Evolutionary conservation across 2,329 filamentous ascomycete genomes (phyloP).

Genomic region (Trichoderma koningiopsis): DNA sequence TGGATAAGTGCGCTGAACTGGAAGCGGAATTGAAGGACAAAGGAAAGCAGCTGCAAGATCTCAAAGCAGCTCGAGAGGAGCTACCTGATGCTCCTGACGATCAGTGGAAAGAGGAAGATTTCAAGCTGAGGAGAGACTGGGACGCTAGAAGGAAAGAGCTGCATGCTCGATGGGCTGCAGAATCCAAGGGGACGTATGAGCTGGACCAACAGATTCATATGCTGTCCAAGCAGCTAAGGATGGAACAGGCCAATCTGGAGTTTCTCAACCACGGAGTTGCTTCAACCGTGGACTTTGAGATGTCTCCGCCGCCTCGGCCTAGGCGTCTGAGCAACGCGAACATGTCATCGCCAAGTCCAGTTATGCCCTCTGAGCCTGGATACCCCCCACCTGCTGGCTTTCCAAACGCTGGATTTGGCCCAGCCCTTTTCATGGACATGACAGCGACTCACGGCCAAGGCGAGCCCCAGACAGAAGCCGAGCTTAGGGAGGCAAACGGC

Average conservation of each 20-base stretch:
- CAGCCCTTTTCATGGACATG: slow-evolving; percentile 55
- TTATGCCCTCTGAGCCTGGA: slow-evolving; percentile 45
- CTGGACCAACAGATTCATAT: slow-evolving; percentile 51
- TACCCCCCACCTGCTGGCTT: slow-evolving; percentile 58
- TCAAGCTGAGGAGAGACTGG: slow-evolving; percentile 58
- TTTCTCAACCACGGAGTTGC: slow-evolving; percentile 41
- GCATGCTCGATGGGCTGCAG: slow-evolving; percentile 51
- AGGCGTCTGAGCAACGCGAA: slow-evolving; percentile 51
- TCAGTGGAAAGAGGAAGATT: slow-evolving; percentile 54
- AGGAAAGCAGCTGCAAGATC: slow-evolving; percentile 68
- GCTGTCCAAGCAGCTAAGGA: slow-evolving; percentile 51
- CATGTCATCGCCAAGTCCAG: slow-evolving; percentile 44
- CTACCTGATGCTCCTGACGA: slow-evolving; percentile 64
- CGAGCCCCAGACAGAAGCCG: slow-evolving; percentile 59
- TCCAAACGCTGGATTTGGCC: slow-evolving; percentile 54
- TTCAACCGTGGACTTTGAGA: slow-evolving; percentile 52
- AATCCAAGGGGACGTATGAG: slow-evolving; percentile 50
- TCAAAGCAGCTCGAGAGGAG: slow-evolving; percentile 70
- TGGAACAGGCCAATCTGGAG: slow-evolving; percentile 46
- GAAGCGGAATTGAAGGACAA: slow-evolving; percentile 72
- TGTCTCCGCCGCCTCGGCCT: slow-evolving; percentile 43
- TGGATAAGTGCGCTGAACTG: slow-evolving; percentile 64
- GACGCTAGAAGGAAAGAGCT: slow-evolving; percentile 55
- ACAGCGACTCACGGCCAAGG: slow-evolving; percentile 41
- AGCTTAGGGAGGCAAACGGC: slow-evolving; percentile 63